Evolutionary conservation across 2,329 filamentous ascomycete species (phyloP).

Genomic region (Lasiodiplodia sp.): DNA sequence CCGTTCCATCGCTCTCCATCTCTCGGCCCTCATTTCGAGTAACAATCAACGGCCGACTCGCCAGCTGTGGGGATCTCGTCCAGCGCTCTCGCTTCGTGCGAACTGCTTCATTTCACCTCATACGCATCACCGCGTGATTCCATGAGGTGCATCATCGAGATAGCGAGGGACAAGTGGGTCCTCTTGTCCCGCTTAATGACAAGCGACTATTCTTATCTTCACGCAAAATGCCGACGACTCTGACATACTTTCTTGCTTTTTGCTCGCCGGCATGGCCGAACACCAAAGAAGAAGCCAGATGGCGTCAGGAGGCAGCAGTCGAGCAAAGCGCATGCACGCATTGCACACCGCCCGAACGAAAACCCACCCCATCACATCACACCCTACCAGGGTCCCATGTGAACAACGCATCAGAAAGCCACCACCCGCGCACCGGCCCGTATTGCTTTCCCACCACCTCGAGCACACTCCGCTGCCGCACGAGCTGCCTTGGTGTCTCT

Average conservation of each 20-base stretch:
- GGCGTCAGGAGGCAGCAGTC: not conserved
- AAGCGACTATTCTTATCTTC: not conserved
- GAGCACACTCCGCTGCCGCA: not conserved
- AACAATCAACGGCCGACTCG: not conserved
- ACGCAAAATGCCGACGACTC: not conserved
- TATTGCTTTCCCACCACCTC: not conserved
- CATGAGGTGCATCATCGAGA: not conserved
- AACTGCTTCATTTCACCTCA: not conserved
- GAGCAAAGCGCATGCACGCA: conserved; percentile 1
- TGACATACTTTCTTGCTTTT: not conserved
- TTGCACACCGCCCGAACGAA: conserved; percentile 2
- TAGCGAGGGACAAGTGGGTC: not conserved
- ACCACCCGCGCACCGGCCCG: conserved; percentile 1
- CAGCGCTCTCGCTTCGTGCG: not conserved
- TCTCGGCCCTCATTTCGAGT: not conserved
- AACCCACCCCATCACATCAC: conserved; percentile 9
- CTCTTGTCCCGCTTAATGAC: not conserved
- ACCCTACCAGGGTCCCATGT: not conserved
- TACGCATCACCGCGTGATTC: no score
- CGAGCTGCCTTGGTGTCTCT: not conserved
- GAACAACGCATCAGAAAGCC: conserved; percentile 11
- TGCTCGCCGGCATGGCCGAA: not conserved
- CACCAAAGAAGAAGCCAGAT: not conserved
- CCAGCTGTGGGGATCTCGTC: not conserved
- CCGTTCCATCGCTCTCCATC: not conserved